These are phyloP conservation scores for Kurtzmaniella cleridarum DNA, from an alignment of 805 yeast genomes.

Conservation along the genomic window DNA sequence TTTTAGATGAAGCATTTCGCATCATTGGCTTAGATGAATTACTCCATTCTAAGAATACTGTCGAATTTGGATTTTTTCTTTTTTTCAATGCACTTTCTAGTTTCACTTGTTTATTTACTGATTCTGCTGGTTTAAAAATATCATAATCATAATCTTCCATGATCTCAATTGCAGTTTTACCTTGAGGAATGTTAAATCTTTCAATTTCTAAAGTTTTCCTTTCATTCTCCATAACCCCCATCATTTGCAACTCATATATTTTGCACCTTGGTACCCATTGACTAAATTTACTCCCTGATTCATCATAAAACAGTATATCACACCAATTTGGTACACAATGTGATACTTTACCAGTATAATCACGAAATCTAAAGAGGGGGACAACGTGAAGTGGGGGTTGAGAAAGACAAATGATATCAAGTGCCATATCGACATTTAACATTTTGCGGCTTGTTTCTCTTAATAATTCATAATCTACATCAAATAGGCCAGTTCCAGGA, in stretches of 20 bases:
- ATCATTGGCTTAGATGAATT: conserved; percentile 8
- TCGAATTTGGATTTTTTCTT: conserved; percentile 15
- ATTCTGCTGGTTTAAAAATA: conserved; percentile 38
- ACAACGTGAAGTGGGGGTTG: conserved; percentile 91
- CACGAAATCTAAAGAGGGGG: conserved; percentile 75
- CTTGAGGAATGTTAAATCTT: conserved; percentile 38
- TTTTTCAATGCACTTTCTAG: neutral
- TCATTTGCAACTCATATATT: conserved; percentile 94
- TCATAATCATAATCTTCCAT: conserved; percentile 66
- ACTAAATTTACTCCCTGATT: conserved; percentile 35
- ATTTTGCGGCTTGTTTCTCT: conserved; percentile 71
- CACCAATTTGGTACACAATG: conserved; percentile 94
- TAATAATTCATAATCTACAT: conserved; percentile 77
- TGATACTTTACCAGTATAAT: conserved; percentile 40
- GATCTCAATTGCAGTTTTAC: conserved; percentile 45
- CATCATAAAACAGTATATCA: conserved; percentile 87
- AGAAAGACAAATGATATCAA: conserved; percentile 83
- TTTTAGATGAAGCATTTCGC: conserved; percentile 10
- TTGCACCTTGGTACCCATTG: conserved; percentile 94
- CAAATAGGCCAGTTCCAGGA: conserved; percentile 92
- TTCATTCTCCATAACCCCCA: conserved; percentile 95
- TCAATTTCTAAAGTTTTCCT: conserved; percentile 63
- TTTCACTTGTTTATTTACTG: conserved; percentile 1
- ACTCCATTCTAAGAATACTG: conserved; percentile 24
- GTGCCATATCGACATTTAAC: conserved; percentile 73